A percentile compares a stretch with the other conserved stretches of the same genome.
Evolutionary conservation across 116 monocot genomes (phyloP).

Genomic region (Papilionanthe hybrid): DNA sequence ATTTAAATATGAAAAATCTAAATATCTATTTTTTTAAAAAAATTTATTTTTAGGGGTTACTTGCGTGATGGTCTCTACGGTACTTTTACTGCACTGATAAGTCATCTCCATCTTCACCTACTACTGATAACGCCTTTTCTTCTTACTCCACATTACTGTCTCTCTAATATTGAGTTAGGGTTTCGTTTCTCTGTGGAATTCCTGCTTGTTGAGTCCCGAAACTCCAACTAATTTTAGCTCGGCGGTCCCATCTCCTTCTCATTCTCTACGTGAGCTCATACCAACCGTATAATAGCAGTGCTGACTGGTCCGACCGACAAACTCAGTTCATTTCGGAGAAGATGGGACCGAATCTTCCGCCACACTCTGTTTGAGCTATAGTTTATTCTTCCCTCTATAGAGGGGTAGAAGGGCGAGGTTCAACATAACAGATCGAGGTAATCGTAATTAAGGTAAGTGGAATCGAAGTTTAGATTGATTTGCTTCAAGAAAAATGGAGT

Average conservation of each 20-base stretch:
- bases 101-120: constrained; percentile 5
- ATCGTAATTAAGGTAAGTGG: background rate
- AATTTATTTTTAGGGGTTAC: no score
- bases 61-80: background rate
- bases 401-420: background rate
- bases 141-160: background rate
- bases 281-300: background rate
- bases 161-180: constrained; percentile 8
- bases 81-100: constrained; percentile 7
- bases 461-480: constrained; percentile 1
- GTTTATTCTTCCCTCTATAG: background rate
- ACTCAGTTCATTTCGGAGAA: background rate
- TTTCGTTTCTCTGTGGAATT: constrained; percentile 8
- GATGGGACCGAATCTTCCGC: background rate
- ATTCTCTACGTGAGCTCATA: background rate
- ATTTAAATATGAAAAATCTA: no score
- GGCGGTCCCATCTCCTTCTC: background rate
- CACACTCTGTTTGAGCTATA: background rate
- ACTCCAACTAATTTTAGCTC: background rate
- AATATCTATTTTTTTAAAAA: no score
- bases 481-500: background rate
- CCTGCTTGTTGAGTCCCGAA: background rate
- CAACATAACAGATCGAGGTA: background rate
- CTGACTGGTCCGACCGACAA: background rate
- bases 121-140: constrained; percentile 9